Conservation (phyloP, 345 rosid species). For the Alliaria petiolata region DNA sequence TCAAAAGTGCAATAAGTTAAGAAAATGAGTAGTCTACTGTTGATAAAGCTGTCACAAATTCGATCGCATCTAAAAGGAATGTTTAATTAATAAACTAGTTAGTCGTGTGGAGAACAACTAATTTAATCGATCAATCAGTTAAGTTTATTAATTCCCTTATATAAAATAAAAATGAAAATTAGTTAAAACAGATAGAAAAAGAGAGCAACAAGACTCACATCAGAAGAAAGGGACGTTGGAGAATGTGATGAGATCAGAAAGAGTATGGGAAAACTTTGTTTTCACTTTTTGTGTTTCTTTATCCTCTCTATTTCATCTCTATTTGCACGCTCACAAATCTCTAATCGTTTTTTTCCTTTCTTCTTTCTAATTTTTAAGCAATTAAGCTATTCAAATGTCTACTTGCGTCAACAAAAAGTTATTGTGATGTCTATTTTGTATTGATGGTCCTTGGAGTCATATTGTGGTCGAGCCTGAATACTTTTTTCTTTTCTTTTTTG, state of each 20-base stretch:
- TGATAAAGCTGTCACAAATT: slow-evolving; percentile 30
- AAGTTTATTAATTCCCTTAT: neutral
- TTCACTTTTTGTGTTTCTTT: slow-evolving; percentile 12
- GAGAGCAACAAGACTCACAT: slow-evolving; percentile 47
- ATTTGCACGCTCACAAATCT: slow-evolving; percentile 40
- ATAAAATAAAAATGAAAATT: no score
- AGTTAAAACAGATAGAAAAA: slow-evolving; percentile 9
- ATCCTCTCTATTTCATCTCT: neutral
- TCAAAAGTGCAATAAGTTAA: slow-evolving; percentile 13
- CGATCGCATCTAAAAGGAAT: slow-evolving; percentile 26
- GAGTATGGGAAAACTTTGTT: slow-evolving; percentile 48
- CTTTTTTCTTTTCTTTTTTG: no score
- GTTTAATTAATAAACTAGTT: neutral
- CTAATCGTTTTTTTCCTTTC: neutral
- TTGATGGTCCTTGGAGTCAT: neutral
- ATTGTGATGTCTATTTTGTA: neutral
- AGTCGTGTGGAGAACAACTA: slow-evolving; percentile 10
- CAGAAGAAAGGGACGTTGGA: slow-evolving; percentile 48
- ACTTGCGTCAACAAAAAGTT: neutral
- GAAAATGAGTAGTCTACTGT: slow-evolving; percentile 6
- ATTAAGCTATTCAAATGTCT: neutral
- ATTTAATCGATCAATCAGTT: slow-evolving; percentile 1
- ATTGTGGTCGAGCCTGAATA: neutral
- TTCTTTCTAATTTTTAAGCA: neutral
- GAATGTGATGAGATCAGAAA: slow-evolving; percentile 49